A percentile compares a stretch with the other conserved stretches of the same genome.
Evolutionary conservation across 75 land plant genomes (phyloP).

Genomic region (Gnetum montanum): DNA sequence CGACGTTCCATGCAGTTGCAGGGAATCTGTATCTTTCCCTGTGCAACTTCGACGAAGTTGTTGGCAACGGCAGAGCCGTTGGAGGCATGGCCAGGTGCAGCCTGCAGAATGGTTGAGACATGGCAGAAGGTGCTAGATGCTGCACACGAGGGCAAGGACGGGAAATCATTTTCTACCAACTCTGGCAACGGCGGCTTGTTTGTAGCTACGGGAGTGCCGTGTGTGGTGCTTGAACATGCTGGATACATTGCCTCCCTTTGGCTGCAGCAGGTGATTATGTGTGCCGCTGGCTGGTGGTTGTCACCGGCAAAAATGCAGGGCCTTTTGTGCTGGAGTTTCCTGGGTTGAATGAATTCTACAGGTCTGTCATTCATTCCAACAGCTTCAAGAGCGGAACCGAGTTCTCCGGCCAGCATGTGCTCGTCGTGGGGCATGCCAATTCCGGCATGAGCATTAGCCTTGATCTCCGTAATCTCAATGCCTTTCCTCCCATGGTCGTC

Average conservation of each 20-base stretch:
- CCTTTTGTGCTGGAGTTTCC: constrained; percentile 24
- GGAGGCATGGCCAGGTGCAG: no score
- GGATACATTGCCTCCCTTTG: constrained; percentile 76
- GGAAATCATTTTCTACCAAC: no score
- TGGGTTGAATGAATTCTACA: constrained; percentile 14
- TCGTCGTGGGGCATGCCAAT: constrained; percentile 70
- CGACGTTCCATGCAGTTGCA: no score
- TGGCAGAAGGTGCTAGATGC: constrained; percentile 14
- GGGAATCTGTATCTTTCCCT: no score
- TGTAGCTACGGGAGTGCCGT: constrained; percentile 27
- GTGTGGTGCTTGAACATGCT: constrained; percentile 39
- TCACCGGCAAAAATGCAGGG: constrained; percentile 62
- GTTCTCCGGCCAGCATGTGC: constrained; percentile 35
- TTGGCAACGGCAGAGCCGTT: no score
- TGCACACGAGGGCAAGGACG: constrained; percentile 67
- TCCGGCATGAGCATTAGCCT: constrained; percentile 65
- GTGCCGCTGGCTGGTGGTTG: constrained; percentile 44
- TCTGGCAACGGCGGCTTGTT: constrained; percentile 60
- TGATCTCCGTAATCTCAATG: constrained; percentile 33
- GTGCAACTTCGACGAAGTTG: no score
- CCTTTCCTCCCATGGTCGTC: constrained; percentile 27
- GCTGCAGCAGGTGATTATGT: constrained; percentile 38
- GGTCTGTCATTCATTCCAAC: constrained; percentile 32
- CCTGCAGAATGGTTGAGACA: no score
- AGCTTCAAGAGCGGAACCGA: constrained; percentile 38